phyloP scores from a whole-genome alignment of 257 asterid species.

The Verbascum thapsus region DNA sequence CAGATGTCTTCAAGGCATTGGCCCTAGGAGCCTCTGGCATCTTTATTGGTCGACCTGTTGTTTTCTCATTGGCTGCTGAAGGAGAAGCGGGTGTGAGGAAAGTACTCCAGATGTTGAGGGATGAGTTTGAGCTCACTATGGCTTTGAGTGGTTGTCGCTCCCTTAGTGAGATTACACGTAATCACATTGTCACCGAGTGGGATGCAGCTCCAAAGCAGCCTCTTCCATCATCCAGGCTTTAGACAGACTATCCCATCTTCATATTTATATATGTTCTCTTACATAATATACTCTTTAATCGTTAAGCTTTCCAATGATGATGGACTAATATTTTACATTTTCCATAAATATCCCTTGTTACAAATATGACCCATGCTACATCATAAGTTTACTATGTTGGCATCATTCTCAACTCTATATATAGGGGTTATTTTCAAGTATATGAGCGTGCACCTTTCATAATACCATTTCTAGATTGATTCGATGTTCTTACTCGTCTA shows the following conservation, averaged over 20 bases:
- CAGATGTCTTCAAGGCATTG: constrained; percentile 94
- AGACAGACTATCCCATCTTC: constrained; percentile 17
- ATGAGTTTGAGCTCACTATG: constrained; percentile 93
- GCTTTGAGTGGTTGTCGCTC: constrained; percentile 88
- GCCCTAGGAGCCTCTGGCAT: constrained; percentile 96
- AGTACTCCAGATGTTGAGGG: constrained; percentile 87
- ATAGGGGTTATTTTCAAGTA: neutral
- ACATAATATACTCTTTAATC: too few species aligned
- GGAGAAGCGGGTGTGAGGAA: constrained; percentile 90
- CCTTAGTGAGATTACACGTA: constrained; percentile 75
- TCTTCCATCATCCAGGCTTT: constrained; percentile 65
- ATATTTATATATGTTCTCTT: constrained; percentile 31
- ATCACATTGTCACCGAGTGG: constrained; percentile 81
- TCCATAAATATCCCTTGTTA: constrained; percentile 30
- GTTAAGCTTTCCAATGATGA: constrained; percentile 34
- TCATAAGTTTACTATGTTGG: neutral
- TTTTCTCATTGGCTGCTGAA: constrained; percentile 83
- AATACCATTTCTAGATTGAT: too few species aligned
- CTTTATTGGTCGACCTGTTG: constrained; percentile 91
- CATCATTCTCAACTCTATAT: neutral
- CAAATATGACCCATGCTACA: neutral
- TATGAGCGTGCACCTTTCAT: too few species aligned
- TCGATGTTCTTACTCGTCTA: too few species aligned
- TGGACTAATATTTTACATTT: constrained; percentile 30
- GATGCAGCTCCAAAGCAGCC: constrained; percentile 60